Evolutionary conservation across 1,139 yeast genomes (phyloP), one percentile per base, ranked within the genome.

Genomic region (Hyphopichia khmerensis): DNA sequence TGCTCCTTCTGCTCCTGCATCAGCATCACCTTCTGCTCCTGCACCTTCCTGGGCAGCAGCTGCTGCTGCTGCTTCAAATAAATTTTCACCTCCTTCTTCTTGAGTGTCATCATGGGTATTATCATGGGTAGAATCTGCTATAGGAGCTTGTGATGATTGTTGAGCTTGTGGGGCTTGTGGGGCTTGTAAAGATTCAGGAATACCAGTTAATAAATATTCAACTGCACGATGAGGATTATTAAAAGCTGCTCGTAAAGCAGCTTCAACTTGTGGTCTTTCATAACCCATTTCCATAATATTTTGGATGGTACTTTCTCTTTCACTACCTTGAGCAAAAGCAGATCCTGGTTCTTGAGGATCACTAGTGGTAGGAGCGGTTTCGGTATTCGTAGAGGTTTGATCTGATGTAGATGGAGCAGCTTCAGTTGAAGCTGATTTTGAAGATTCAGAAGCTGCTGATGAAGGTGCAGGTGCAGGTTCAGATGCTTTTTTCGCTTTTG

Each of bases 161-260:
- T n/a, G n/a, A n/a, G 63, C 57, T 8, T 56, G 51, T 35, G 57
- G 59, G 15, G 55, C 47, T 5, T 56, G 55, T 33, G 62, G 64
- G 14, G 61, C 59, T 56, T 69, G 75, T 49, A 75, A 67, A 40
- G 76, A 65, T 52, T 86, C 93, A 32, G 98, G 98, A 41, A 93
- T 82, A 4, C 98, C 98, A 35, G 91, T 88, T 53, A 93, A 70
- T 45, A 93, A 75, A 62, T 93, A 91, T 62, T 95, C 99, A 6
- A 91, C 98, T 0, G 99, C 99, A 57, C 99, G 83, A 60, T 93
- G 98, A 21, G 99, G 99, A 66, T 93, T 91, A 67, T 93, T 93
- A 69, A 84, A 93, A 0, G 99, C 98, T 15, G 97, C 96, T 57
- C 96, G 81, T 62, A 93, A 74, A 0, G 99, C 99, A 35, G 82